phyloP scores from a whole-genome alignment of 768 basidiomycete genomes.

The Tylopilus subfusipes region DNA sequence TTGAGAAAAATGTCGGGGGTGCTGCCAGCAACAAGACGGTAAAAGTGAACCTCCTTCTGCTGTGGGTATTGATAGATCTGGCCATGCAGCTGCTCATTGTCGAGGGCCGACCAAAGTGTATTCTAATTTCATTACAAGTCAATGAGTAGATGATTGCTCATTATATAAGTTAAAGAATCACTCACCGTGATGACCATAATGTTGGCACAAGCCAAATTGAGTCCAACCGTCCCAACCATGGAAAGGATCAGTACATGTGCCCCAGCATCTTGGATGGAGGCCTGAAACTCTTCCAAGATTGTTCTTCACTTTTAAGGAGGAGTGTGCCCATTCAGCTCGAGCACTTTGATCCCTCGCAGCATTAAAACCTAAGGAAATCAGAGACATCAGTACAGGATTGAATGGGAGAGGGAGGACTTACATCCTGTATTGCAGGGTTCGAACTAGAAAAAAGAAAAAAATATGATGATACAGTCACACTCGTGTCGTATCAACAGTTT shows the following conservation, averaged over 20 bases:
- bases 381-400: neutral
- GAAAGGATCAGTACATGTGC: neutral
- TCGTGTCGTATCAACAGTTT: too few relatives aligned
- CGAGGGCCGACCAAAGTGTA: neutral
- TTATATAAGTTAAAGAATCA: neutral
- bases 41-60: constrained; percentile 12
- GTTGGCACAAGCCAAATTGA: neutral
- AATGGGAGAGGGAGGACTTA: neutral
- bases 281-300: neutral
- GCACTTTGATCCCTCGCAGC: neutral
- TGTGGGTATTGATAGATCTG: neutral
- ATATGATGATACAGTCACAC: neutral
- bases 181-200: neutral
- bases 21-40: constrained; percentile 1
- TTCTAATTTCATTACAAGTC: neutral
- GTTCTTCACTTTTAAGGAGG: neutral
- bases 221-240: neutral
- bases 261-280: neutral
- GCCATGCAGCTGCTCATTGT: neutral
- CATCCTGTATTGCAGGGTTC: neutral
- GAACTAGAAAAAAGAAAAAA: neutral
- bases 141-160: too few relatives aligned
- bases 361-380: neutral
- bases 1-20: constrained; percentile 8
- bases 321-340: neutral